Evolutionary conservation across 129 eudicot species (phyloP).

Genomic region (Pseudognaphalium luteoalbum): DNA sequence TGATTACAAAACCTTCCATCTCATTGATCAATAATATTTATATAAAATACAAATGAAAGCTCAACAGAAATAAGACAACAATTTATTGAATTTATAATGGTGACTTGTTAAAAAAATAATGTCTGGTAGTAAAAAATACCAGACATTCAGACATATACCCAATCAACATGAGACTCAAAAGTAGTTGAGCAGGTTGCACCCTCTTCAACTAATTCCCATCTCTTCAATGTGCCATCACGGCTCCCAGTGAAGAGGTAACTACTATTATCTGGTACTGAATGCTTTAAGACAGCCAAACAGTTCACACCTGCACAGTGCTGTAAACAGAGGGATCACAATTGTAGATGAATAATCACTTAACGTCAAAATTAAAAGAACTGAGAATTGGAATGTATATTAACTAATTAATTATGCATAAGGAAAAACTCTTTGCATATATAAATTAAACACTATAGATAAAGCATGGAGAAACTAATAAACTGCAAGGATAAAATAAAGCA

Average conservation of each 20-base stretch:
- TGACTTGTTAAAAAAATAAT: conserved; percentile 1
- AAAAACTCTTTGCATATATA: conserved; percentile 1
- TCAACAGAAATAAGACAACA: not conserved
- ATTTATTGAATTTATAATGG: not conserved
- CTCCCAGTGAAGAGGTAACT: conserved; percentile 82
- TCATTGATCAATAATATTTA: not conserved
- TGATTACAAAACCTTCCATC: not conserved
- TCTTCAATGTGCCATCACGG: conserved; percentile 93
- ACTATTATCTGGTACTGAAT: conserved; percentile 45
- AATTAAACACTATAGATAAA: conserved; percentile 22
- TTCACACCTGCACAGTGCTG: conserved; percentile 96
- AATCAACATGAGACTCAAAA: conserved; percentile 95
- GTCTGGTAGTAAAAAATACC: conserved; percentile 9
- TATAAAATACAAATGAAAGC: not conserved
- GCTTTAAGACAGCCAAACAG: conserved; percentile 74
- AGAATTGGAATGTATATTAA: conserved; percentile 9
- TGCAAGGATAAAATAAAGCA: not conserved
- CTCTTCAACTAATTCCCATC: conserved; percentile 81
- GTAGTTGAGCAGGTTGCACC: conserved; percentile 77
- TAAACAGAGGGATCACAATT: conserved; percentile 18
- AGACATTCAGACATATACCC: conserved; percentile 53
- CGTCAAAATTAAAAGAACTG: not conserved
- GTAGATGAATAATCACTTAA: not conserved
- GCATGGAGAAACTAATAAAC: conserved; percentile 8
- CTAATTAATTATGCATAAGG: not conserved